phyloP scores from a whole-genome alignment of 2,329 filamentous ascomycete genomes.

The Orbilia brochopaga region DNA sequence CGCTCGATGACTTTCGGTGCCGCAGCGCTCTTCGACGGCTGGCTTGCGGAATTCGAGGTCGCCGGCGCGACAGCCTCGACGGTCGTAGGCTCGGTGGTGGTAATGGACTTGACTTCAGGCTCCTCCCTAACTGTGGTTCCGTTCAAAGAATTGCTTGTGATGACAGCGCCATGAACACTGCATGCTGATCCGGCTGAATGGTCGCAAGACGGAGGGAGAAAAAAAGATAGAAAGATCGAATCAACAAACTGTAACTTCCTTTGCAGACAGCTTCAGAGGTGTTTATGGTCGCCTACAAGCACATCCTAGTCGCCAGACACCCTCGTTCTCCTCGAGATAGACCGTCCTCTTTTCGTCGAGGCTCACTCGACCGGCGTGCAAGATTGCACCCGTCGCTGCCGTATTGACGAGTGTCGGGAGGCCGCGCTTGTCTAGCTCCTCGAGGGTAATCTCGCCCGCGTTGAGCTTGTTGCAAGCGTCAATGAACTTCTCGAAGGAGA shows the following conservation, averaged over 20 bases:
- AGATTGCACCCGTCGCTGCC: slow-evolving; percentile 86
- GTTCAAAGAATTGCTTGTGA: slow-evolving; percentile 32
- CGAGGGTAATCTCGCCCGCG: slow-evolving; percentile 72
- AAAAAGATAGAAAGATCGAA: slow-evolving; percentile 41
- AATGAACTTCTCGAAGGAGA: slow-evolving; percentile 95
- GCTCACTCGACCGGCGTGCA: slow-evolving; percentile 83
- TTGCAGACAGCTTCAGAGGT: slow-evolving; percentile 35
- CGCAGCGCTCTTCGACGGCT: slow-evolving; percentile 19
- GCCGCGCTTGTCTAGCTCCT: slow-evolving; percentile 78
- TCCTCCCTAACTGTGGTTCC: slow-evolving; percentile 44
- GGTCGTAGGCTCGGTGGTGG: slow-evolving; percentile 40
- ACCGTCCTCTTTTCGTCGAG: slow-evolving; percentile 82
- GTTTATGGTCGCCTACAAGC: slow-evolving; percentile 52
- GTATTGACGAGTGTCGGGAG: slow-evolving; percentile 88
- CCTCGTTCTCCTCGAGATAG: slow-evolving; percentile 67
- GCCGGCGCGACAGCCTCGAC: slow-evolving; percentile 19
- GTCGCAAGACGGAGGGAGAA: slow-evolving; percentile 16
- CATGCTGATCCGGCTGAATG: slow-evolving; percentile 47
- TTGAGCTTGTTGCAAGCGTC: slow-evolving; percentile 83
- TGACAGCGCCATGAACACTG: slow-evolving; percentile 31
- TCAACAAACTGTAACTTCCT: slow-evolving; percentile 50
- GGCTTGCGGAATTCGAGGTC: slow-evolving; percentile 26
- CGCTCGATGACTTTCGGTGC: slow-evolving; percentile 41
- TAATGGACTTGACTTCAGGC: slow-evolving; percentile 42
- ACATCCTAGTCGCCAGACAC: slow-evolving; percentile 54